phyloP scores from a whole-genome alignment of 2,329 filamentous ascomycete species.

The Ustulina deusta region DNA sequence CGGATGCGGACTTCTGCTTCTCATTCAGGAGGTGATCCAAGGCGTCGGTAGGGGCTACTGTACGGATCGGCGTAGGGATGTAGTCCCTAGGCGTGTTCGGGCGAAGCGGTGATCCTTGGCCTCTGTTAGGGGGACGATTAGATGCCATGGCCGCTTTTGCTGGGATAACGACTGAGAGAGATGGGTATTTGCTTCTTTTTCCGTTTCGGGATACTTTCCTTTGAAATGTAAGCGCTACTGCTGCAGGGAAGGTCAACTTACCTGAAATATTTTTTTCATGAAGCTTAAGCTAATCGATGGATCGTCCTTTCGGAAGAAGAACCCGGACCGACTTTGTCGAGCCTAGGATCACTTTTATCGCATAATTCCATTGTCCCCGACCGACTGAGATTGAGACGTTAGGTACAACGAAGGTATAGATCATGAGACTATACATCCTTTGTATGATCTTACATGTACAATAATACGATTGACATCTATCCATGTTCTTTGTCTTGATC shows the following conservation, averaged over 20 bases:
- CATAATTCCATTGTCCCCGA: slow-evolving; percentile 1
- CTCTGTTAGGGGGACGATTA: not conserved
- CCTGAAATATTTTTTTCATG: slow-evolving; percentile 2
- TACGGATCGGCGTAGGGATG: slow-evolving; percentile 24
- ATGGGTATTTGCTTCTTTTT: not conserved
- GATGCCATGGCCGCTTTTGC: slow-evolving; percentile 18
- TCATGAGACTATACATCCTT: not conserved
- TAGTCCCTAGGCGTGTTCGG: slow-evolving; percentile 25
- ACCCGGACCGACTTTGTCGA: not conserved
- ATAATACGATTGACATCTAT: not conserved
- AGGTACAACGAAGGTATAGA: not conserved
- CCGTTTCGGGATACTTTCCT: not conserved
- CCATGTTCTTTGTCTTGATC: not conserved
- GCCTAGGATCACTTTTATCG: slow-evolving; percentile 6
- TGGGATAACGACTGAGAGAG: not conserved
- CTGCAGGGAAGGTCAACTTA: slow-evolving; percentile 5
- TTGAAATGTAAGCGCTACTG: not conserved
- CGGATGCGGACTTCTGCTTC: slow-evolving; percentile 6
- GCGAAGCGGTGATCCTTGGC: slow-evolving; percentile 14
- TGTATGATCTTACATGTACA: not conserved
- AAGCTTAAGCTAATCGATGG: not conserved
- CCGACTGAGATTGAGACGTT: not conserved
- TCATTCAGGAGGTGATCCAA: slow-evolving; percentile 21
- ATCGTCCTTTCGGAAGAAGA: not conserved
- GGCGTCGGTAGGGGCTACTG: slow-evolving; percentile 15